Conservation (phyloP, 2,329 filamentous ascomycete species). For the Endoconidiophora laricicola region DNA sequence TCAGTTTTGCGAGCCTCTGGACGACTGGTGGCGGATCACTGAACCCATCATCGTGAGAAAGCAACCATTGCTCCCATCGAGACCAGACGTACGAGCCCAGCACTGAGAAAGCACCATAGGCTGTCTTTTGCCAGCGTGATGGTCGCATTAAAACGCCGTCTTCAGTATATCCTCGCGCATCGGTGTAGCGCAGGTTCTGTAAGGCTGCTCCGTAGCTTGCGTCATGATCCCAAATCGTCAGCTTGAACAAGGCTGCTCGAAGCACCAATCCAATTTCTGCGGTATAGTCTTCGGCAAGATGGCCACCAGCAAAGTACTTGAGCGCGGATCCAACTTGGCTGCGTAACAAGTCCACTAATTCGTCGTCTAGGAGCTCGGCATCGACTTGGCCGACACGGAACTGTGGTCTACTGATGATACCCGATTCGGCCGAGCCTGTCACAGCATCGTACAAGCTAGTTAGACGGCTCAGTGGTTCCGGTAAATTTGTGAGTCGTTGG, state of each 20-base stretch:
- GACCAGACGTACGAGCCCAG: conserved; percentile 80
- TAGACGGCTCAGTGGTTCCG: conserved; percentile 32
- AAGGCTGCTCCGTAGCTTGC: conserved; percentile 86
- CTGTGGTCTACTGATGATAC: conserved; percentile 48
- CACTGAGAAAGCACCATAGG: conserved; percentile 75
- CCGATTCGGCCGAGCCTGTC: conserved; percentile 46
- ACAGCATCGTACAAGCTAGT: conserved; percentile 34
- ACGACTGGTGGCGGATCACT: conserved; percentile 38
- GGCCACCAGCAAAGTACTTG: conserved; percentile 62
- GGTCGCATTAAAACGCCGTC: conserved; percentile 51
- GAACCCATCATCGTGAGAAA: conserved; percentile 61
- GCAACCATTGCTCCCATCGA: conserved; percentile 77
- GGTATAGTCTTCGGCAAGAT: conserved; percentile 72
- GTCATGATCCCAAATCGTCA: conserved; percentile 92
- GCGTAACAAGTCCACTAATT: conserved; percentile 71
- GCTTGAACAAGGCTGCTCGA: conserved; percentile 72
- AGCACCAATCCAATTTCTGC: conserved; percentile 68
- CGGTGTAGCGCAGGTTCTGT: conserved; percentile 80
- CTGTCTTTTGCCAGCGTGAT: conserved; percentile 62
- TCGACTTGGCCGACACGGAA: conserved; percentile 94
- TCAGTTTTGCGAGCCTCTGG: conserved; percentile 48
- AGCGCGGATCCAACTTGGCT: conserved; percentile 74
- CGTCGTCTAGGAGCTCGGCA: conserved; percentile 85
- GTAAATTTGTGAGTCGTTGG: conserved; percentile 24
- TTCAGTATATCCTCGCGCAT: conserved; percentile 44